phyloP scores from a whole-genome alignment of 352 stramenopile genomes.

The Phytopythium cucurbitacearum region DNA sequence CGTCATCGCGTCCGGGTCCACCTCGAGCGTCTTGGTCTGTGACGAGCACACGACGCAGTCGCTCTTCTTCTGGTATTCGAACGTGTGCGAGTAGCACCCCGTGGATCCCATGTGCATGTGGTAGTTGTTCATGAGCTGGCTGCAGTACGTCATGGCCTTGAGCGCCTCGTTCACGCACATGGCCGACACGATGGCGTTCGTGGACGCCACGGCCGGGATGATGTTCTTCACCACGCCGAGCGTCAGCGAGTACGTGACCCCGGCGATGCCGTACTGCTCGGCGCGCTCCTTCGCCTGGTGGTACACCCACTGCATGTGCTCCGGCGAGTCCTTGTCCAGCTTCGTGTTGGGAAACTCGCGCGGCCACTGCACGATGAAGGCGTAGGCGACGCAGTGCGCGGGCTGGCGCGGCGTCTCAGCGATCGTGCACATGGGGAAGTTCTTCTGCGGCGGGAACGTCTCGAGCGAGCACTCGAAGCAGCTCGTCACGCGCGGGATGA shows the following conservation, averaged over 20 bases:
- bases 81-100: slow-evolving; percentile 95
- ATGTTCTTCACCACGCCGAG: slow-evolving; percentile 99
- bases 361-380: slow-evolving; percentile 94
- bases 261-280: slow-evolving; percentile 92
- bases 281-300: slow-evolving; percentile 88
- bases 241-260: slow-evolving; percentile 97
- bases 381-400: slow-evolving; percentile 98
- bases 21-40: slow-evolving; percentile 50
- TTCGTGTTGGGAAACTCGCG: slow-evolving; percentile 93
- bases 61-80: slow-evolving; percentile 93
- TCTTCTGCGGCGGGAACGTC: slow-evolving; percentile 94
- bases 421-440: slow-evolving; percentile 98
- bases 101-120: slow-evolving; percentile 98
- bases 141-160: slow-evolving; percentile 96
- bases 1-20: slow-evolving; percentile 46
- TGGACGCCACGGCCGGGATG: slow-evolving; percentile 96
- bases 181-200: slow-evolving; percentile 95
- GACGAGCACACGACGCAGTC: slow-evolving; percentile 87
- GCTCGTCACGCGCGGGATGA: slow-evolving; percentile 95
- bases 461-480: slow-evolving; percentile 99
- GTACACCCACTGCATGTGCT: slow-evolving; percentile 98
- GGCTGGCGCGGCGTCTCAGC: slow-evolving; percentile 95
- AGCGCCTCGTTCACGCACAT: slow-evolving; percentile 96
- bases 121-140: slow-evolving; percentile 97
- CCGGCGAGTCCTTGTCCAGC: slow-evolving; percentile 94